Evolutionary conservation across 495 filamentous ascomycete species (phyloP).

Genomic region (Penicillium coffeae): DNA sequence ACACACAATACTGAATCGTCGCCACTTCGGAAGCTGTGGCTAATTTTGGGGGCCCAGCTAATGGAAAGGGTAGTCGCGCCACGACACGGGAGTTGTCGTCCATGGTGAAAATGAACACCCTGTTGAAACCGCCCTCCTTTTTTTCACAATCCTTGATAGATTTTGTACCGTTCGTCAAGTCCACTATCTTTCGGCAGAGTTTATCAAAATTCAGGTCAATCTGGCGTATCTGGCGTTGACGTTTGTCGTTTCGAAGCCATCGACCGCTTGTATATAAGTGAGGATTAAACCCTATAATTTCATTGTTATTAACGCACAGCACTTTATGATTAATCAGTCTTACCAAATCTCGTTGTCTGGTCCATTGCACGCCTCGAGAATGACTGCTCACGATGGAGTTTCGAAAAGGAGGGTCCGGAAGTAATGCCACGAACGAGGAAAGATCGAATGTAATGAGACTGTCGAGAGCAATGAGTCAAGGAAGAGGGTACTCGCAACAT

Average conservation of each 20-base stretch:
- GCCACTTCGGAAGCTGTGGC: constrained; percentile 41
- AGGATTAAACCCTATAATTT: constrained; percentile 25
- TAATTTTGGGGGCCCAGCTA: constrained; percentile 31
- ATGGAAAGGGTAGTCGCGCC: constrained; percentile 33
- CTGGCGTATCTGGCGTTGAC: constrained; percentile 27
- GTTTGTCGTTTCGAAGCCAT: constrained; percentile 36
- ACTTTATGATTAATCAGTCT: background rate
- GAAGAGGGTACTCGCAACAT: background rate
- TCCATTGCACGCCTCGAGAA: background rate
- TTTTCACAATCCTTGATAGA: constrained; percentile 27
- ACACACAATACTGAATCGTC: constrained; percentile 36
- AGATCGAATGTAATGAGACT: constrained; percentile 3
- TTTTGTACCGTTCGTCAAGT: constrained; percentile 26
- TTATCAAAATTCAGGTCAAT: constrained; percentile 37
- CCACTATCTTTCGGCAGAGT: constrained; percentile 31
- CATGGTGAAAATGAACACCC: constrained; percentile 40
- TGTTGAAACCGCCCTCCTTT: constrained; percentile 41
- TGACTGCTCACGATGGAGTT: background rate
- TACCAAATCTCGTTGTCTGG: background rate
- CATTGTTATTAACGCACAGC: constrained; percentile 3
- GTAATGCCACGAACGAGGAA: background rate
- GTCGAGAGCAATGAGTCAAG: constrained; percentile 1
- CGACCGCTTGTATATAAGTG: constrained; percentile 37
- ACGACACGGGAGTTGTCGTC: constrained; percentile 31
- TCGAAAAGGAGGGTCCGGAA: background rate